phyloP scores from a whole-genome alignment of 176 grass and related monocot species.

The Carex scoparia region DNA sequence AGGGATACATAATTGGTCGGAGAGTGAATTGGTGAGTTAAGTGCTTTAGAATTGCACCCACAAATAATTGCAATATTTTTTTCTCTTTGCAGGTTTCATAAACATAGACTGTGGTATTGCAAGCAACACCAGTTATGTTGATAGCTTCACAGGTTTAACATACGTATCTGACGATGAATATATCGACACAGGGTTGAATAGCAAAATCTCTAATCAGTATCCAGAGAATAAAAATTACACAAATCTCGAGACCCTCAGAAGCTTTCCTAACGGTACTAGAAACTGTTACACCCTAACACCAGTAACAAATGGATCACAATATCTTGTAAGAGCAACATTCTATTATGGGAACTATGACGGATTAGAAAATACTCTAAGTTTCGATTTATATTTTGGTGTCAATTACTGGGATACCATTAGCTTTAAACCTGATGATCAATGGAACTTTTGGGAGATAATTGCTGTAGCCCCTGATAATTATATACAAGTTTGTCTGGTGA shows the following conservation, averaged over 20 bases:
- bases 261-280: constrained; percentile 18
- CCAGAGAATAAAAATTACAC: no score
- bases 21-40: no score
- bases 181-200: constrained; percentile 39
- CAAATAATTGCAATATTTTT: no score
- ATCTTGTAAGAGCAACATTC: constrained; percentile 31
- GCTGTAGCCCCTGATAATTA: constrained; percentile 1
- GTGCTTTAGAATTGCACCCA: no score
- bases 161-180: constrained; percentile 56
- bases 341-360: constrained; percentile 34
- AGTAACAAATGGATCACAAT: background rate
- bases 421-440: background rate
- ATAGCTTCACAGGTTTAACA: constrained; percentile 28
- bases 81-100: constrained; percentile 38
- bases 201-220: constrained; percentile 28
- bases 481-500: constrained; percentile 32
- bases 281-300: constrained; percentile 30
- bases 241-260: constrained; percentile 25
- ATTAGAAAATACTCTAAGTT: background rate
- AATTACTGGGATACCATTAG: constrained; percentile 20
- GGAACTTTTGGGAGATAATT: background rate
- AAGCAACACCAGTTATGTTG: constrained; percentile 27
- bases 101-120: no score
- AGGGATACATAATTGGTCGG: no score
- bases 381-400: constrained; percentile 33